Evolutionary conservation across 179 eudicot species (phyloP).

Genomic region (Vitellaria paradoxa): DNA sequence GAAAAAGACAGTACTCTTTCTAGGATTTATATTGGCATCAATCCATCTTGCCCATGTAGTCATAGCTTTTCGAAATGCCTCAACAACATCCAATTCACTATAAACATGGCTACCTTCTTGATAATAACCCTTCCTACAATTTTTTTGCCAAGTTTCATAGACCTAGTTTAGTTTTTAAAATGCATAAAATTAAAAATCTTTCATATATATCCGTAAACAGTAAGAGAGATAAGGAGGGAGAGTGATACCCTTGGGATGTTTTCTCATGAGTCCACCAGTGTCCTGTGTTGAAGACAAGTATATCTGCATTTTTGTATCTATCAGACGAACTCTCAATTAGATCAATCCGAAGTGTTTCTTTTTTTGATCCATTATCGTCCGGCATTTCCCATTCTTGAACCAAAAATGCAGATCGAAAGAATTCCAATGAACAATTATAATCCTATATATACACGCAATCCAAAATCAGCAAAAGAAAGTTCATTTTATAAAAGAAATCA

Average conservation of each 20-base stretch:
- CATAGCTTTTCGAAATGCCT: constrained; percentile 70
- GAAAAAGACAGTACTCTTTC: constrained; percentile 59
- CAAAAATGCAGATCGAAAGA: constrained; percentile 51
- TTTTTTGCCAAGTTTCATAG: too few relatives aligned
- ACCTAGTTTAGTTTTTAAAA: neutral
- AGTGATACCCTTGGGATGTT: constrained; percentile 19
- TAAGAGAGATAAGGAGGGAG: too few relatives aligned
- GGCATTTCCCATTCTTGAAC: constrained; percentile 47
- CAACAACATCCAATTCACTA: constrained; percentile 45
- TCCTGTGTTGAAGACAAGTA: constrained; percentile 54
- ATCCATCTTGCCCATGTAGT: constrained; percentile 82
- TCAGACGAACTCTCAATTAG: constrained; percentile 31
- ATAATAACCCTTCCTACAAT: constrained; percentile 64
- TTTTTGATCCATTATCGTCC: constrained; percentile 29
- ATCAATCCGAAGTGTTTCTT: constrained; percentile 54
- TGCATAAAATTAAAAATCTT: neutral
- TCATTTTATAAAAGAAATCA: neutral
- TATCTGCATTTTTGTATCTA: constrained; percentile 40
- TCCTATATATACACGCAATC: constrained; percentile 22
- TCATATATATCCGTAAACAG: too few relatives aligned
- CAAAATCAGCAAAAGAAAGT: neutral
- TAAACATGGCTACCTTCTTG: constrained; percentile 84
- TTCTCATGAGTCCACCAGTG: constrained; percentile 76
- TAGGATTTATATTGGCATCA: constrained; percentile 53
- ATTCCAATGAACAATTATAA: constrained; percentile 55